Evolutionary conservation across 73 alveolate genomes (phyloP), one percentile per base, ranked within the genome.

Genomic region (Paramecium primaurelia): DNA sequence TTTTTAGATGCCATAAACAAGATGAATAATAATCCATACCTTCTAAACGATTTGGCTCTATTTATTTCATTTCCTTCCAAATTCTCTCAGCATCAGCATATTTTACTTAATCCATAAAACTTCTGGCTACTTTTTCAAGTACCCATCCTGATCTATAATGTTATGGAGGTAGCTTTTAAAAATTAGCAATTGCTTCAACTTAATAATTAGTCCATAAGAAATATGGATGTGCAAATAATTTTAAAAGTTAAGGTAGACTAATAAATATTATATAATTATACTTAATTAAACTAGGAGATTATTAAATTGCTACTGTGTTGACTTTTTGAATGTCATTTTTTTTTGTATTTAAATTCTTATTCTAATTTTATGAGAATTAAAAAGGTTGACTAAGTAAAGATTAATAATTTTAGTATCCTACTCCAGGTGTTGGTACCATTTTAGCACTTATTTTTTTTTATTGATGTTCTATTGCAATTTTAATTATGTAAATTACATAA

Each of bases 1-100:
- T 98, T 94, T 96, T 98, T 47, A 98, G 86, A 85, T 98, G 99
- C 99, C 99, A 98, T 86, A 98, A 94, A 80, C 99, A 96, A 32
- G 98, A 96, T 8, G 99, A 98, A 93, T 97, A 98, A 86, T 97
- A 96, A 86, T 98, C 99, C 64, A 98, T 93, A 0, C 99, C 99
- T 68, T 97, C 98, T 20, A 98, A 92, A 69, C 98, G 90, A 80
- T 97, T 96, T 14, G 99, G 99, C 64, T 98, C 99, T 37, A 96
- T 92, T 36, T 94, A 80, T 86, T 93, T 86, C 86, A 96, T 94
- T 92, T 95, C 95, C 80, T 84, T 58, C 84, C 96, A 98, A 83
- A 92, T 84, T 92, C 96, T 97, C 80, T 98, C 99, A 4, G 99
- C 97, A 77, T 98, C 98, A 49, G 93, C 69, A 92, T 97, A 98